Percentiles rank a stretch among this genome's conserved stretches.
These are phyloP conservation scores for Penicillium subrubescens DNA, from an alignment of 495 filamentous ascomycete species.

Conservation along the genomic window DNA sequence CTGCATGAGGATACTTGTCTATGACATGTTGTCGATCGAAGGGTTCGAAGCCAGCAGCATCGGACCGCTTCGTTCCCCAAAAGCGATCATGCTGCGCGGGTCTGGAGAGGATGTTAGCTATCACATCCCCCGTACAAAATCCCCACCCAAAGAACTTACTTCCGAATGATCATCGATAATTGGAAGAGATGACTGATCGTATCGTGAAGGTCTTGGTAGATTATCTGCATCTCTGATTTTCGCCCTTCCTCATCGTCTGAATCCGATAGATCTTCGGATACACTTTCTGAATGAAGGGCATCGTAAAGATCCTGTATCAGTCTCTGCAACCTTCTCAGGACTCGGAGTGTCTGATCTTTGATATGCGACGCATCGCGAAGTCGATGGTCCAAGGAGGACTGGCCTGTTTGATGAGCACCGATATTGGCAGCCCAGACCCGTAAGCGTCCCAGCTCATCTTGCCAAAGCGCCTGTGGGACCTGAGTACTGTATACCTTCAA, in stretches of 20 bases:
- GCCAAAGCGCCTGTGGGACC: conserved; percentile 16
- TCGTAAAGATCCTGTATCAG: not conserved
- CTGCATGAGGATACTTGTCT: not conserved
- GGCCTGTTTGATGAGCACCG: conserved; percentile 42
- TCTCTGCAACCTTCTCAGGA: not conserved
- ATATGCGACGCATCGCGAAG: conserved; percentile 52
- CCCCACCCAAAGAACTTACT: not conserved
- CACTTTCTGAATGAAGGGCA: not conserved
- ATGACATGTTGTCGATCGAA: not conserved
- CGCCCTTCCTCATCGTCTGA: not conserved
- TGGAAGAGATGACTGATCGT: not conserved
- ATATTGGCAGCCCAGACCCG: conserved; percentile 51
- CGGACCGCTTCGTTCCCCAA: not conserved
- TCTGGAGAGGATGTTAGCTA: not conserved
- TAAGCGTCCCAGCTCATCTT: conserved; percentile 42
- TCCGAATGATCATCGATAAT: not conserved
- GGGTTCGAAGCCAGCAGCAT: not conserved
- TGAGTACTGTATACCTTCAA: not conserved
- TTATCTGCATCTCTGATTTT: not conserved
- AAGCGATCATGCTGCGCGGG: not conserved
- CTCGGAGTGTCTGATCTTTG: conserved; percentile 22
- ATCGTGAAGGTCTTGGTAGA: not conserved
- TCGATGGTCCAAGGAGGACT: conserved; percentile 49
- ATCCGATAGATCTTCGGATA: not conserved
- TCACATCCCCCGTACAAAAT: not conserved